Evolutionary conservation across 2,329 filamentous ascomycete species (phyloP).

Genomic region (Hypoxylon sp.): DNA sequence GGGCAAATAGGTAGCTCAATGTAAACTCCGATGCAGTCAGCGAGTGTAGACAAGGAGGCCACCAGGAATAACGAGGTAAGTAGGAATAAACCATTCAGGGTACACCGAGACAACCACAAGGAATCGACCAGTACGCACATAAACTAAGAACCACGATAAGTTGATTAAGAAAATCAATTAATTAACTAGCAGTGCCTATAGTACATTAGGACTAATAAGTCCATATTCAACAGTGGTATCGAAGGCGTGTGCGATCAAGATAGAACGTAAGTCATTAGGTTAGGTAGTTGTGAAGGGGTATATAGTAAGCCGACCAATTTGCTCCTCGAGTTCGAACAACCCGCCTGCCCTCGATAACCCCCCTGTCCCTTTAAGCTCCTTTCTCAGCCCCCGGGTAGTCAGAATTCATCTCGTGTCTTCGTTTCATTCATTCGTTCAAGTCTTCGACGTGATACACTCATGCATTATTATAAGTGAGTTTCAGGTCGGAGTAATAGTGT

Average conservation of each 20-base stretch:
- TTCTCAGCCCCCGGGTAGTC: neutral
- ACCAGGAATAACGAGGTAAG: too few relatives aligned
- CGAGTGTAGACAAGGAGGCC: too few relatives aligned
- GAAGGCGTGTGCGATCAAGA: conserved; percentile 6
- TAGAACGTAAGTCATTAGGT: conserved; percentile 21
- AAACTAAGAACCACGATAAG: neutral
- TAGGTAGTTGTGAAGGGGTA: conserved; percentile 27
- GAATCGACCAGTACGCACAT: neutral
- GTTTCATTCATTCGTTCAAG: neutral
- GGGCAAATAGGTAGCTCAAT: too few relatives aligned
- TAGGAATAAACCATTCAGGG: too few relatives aligned
- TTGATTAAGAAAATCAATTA: neutral
- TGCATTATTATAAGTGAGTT: neutral
- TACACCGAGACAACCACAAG: too few relatives aligned
- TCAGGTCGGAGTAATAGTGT: neutral
- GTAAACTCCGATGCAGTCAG: too few relatives aligned
- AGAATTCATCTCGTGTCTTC: neutral
- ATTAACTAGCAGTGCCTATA: neutral
- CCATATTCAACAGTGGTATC: conserved; percentile 26
- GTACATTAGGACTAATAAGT: conserved; percentile 4
- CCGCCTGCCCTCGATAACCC: neutral
- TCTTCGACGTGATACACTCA: conserved; percentile 4
- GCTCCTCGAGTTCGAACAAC: neutral
- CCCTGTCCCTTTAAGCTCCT: neutral
- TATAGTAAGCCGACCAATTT: conserved; percentile 12